phyloP scores from a whole-genome alignment of 2,329 filamentous ascomycete species.

The Xenoacremonium recifei region DNA sequence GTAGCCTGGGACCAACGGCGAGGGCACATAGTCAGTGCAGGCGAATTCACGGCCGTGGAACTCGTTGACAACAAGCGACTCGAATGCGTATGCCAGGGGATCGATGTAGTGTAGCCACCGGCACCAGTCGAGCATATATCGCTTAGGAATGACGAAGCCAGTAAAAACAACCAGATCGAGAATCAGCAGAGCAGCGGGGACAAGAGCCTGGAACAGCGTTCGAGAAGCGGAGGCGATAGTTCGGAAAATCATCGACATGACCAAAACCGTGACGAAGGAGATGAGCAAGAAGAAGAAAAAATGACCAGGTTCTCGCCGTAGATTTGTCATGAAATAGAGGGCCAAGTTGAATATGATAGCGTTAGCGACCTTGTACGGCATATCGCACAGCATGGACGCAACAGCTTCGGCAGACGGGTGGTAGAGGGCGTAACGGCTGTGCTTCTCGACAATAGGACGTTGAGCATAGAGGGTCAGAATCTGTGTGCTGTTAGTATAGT shows the following conservation, averaged over 20 bases:
- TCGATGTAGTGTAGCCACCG: conserved; percentile 82
- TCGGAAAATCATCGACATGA: conserved; percentile 65
- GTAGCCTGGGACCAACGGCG: conserved; percentile 25
- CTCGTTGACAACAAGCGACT: conserved; percentile 80
- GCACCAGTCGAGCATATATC: conserved; percentile 77
- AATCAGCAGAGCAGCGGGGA: conserved; percentile 27
- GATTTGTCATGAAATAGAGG: conserved; percentile 84
- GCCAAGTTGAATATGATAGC: conserved; percentile 73
- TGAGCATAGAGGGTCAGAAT: conserved; percentile 85
- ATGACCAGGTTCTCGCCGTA: conserved; percentile 68
- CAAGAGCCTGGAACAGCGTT: conserved; percentile 28
- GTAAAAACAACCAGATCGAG: conserved; percentile 61
- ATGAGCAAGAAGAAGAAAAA: conserved; percentile 88
- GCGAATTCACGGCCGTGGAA: conserved; percentile 64
- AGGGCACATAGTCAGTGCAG: conserved; percentile 48
- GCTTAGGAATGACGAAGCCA: conserved; percentile 63
- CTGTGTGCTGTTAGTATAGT: conserved; percentile 29
- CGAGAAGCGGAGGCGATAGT: conserved; percentile 28
- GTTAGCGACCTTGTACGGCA: conserved; percentile 77
- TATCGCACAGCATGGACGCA: conserved; percentile 79
- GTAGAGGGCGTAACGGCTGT: conserved; percentile 81
- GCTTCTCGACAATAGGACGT: conserved; percentile 90
- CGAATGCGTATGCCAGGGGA: conserved; percentile 77
- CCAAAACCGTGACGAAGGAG: conserved; percentile 68
- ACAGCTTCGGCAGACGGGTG: conserved; percentile 88